These are phyloP conservation scores for Aristolochia fimbriata DNA, from an alignment of 164 flowering plant genomes.

Conservation along the genomic window DNA sequence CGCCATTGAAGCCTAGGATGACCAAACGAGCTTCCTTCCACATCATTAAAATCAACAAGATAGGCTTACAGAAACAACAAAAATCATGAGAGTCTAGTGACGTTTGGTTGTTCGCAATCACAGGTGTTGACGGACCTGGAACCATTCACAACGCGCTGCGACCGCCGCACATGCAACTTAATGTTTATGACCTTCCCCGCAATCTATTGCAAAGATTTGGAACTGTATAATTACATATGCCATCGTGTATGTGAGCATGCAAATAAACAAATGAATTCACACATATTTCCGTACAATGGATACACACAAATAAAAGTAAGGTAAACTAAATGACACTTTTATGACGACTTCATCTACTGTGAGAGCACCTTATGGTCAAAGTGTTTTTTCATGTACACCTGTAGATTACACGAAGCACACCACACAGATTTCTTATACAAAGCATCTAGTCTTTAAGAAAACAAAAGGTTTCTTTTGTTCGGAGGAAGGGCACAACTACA, in stretches of 20 bases:
- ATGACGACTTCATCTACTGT: neutral
- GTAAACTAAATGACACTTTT: no score
- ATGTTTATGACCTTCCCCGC: slow-evolving; percentile 79
- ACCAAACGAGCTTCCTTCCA: no score
- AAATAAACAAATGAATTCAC: neutral
- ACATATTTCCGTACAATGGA: no score
- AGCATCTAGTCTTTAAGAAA: no score
- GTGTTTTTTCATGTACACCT: neutral
- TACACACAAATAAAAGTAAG: no score
- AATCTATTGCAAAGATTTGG: slow-evolving; percentile 34
- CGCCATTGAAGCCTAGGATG: no score
- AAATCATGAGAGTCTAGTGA: slow-evolving; percentile 12
- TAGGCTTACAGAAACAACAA: neutral
- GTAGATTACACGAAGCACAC: no score
- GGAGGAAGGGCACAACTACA: no score
- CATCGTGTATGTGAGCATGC: neutral
- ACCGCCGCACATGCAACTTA: slow-evolving; percentile 71
- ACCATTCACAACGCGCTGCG: slow-evolving; percentile 72
- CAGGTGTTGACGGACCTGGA: slow-evolving; percentile 72
- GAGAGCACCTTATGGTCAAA: no score
- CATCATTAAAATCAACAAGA: no score
- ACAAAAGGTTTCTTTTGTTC: no score
- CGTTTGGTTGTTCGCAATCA: slow-evolving; percentile 54
- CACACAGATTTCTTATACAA: no score
- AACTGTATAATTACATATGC: neutral